Evolutionary conservation across 2,329 filamentous ascomycete genomes (phyloP).

Genomic region (Stagonosporopsis rhizophila): DNA sequence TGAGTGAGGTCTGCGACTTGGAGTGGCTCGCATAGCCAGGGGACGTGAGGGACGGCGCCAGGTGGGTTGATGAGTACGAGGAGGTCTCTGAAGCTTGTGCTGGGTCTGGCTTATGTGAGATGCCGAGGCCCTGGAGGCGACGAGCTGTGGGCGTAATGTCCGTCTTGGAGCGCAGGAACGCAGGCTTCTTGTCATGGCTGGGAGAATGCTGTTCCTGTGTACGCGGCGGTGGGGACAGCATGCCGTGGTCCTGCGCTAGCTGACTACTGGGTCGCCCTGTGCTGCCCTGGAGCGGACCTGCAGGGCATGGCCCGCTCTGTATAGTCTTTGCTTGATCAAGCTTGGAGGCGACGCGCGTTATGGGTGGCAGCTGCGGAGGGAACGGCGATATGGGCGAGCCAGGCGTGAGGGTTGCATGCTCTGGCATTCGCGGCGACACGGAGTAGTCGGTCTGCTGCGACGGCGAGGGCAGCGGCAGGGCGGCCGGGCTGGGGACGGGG

Average conservation of each 20-base stretch:
- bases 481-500: conserved; percentile 34
- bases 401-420: conserved; percentile 39
- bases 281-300: conserved; percentile 20
- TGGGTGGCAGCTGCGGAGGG: conserved; percentile 50
- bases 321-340: conserved; percentile 31
- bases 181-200: conserved; percentile 28
- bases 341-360: conserved; percentile 48
- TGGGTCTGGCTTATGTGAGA: conserved; percentile 32
- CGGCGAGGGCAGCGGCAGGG: conserved; percentile 37
- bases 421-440: conserved; percentile 40
- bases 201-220: conserved; percentile 30
- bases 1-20: conserved; percentile 44
- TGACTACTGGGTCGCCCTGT: conserved; percentile 13
- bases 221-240: conserved; percentile 31
- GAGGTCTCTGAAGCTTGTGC: conserved; percentile 24
- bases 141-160: conserved; percentile 42
- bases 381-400: conserved; percentile 48
- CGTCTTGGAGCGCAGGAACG: conserved; percentile 27
- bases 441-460: conserved; percentile 41
- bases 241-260: conserved; percentile 22
- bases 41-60: conserved; percentile 34
- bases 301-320: conserved; percentile 17
- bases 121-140: conserved; percentile 35
- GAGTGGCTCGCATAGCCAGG: conserved; percentile 39
- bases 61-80: conserved; percentile 29